These are phyloP conservation scores for Colletotrichum tropicale DNA, from an alignment of 2,329 filamentous ascomycete species.

Conservation along the genomic window DNA sequence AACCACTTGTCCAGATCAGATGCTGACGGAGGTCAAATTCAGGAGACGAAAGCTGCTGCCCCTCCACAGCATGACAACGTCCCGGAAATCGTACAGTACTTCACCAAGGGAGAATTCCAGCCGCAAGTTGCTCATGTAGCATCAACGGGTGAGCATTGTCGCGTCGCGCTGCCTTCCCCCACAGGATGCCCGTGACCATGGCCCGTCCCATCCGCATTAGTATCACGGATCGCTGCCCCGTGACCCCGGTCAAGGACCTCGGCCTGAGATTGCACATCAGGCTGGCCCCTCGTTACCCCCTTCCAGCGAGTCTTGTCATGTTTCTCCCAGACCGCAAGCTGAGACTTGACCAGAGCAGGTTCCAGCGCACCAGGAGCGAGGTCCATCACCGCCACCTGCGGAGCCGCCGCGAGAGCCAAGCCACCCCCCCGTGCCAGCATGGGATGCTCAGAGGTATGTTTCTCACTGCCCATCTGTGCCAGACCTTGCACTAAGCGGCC, in stretches of 20 bases:
- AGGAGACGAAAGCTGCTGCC: background rate
- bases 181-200: conserved; percentile 15
- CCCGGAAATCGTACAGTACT: conserved; percentile 52
- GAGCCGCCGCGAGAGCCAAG: conserved; percentile 39
- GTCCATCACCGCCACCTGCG: conserved; percentile 32
- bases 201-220: conserved; percentile 11
- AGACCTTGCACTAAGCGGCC: conserved; percentile 19
- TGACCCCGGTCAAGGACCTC: conserved; percentile 22
- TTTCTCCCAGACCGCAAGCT: conserved; percentile 52
- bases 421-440: conserved; percentile 36
- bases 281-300: conserved; percentile 26
- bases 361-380: conserved; percentile 18
- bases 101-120: conserved; percentile 59
- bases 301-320: conserved; percentile 35
- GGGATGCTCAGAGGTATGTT: conserved; percentile 60
- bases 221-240: conserved; percentile 5
- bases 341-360: conserved; percentile 48
- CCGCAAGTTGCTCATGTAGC: conserved; percentile 28
- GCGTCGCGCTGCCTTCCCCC: conserved; percentile 23
- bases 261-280: conserved; percentile 23
- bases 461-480: background rate
- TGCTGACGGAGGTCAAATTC: background rate
- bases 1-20: background rate
- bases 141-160: conserved; percentile 36
- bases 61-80: conserved; percentile 1